phyloP scores from a whole-genome alignment of 2,329 filamentous ascomycete genomes.

The Penicillium crustosum region DNA sequence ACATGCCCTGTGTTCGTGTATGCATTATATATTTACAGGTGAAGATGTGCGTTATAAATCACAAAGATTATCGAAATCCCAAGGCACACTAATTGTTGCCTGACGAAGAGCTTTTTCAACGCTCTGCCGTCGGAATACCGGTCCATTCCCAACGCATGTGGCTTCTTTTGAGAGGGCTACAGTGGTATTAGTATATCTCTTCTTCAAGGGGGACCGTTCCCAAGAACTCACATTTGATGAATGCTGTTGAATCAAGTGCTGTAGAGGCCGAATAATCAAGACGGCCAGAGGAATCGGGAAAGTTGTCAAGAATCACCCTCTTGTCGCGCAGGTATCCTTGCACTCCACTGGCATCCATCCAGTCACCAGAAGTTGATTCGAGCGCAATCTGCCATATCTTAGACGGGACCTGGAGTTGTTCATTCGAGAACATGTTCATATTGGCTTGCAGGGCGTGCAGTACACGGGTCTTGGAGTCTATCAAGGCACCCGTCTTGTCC shows the following conservation, averaged over 20 bases:
- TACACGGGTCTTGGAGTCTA: constrained; percentile 19
- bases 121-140: constrained; percentile 21
- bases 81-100: constrained; percentile 15
- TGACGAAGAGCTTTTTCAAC: constrained; percentile 24
- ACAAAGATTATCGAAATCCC: constrained; percentile 16
- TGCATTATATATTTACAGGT: background rate
- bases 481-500: constrained; percentile 16
- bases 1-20: background rate
- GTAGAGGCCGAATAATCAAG: constrained; percentile 9
- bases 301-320: constrained; percentile 16
- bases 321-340: constrained; percentile 22
- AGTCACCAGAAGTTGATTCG: constrained; percentile 17
- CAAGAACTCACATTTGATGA: constrained; percentile 21
- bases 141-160: constrained; percentile 26
- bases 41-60: background rate
- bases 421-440: constrained; percentile 11
- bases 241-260: constrained; percentile 14
- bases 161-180: constrained; percentile 18
- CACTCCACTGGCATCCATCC: constrained; percentile 29
- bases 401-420: constrained; percentile 13
- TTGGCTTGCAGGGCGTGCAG: constrained; percentile 13
- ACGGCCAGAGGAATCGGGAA: constrained; percentile 7
- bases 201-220: background rate
- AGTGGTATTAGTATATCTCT: constrained; percentile 11
- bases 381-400: constrained; percentile 19